phyloP scores from a whole-genome alignment of 352 stramenopile genomes.

The Phytophthora fragariaefolia region DNA sequence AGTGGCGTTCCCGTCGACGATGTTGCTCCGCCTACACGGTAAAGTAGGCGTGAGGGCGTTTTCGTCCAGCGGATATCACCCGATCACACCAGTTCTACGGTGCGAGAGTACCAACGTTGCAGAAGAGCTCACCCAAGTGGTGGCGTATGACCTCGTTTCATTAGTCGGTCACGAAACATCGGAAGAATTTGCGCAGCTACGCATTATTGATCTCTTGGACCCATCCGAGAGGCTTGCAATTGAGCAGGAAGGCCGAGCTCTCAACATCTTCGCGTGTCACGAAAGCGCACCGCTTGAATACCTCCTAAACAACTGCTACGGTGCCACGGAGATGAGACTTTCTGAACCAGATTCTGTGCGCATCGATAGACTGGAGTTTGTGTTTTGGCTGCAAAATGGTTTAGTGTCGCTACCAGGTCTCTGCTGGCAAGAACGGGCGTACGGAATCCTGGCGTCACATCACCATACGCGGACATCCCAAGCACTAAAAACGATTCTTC shows the following conservation, averaged over 20 bases:
- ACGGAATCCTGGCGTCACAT: constrained; percentile 50
- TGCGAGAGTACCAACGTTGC: constrained; percentile 28
- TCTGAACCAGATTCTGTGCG: constrained; percentile 2
- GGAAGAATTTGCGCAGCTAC: neutral
- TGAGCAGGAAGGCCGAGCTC: constrained; percentile 24
- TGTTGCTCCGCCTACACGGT: constrained; percentile 50
- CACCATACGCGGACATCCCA: constrained; percentile 17
- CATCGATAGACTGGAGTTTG: constrained; percentile 43
- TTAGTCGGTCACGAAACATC: neutral
- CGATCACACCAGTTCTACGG: constrained; percentile 52
- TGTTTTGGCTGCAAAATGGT: constrained; percentile 28
- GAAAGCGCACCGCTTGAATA: constrained; percentile 26
- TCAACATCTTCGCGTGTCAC: constrained; percentile 48
- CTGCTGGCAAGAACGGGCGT: constrained; percentile 45
- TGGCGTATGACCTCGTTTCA: constrained; percentile 36
- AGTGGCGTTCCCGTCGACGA: constrained; percentile 49
- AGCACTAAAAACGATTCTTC: constrained; percentile 33
- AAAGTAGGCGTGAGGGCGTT: constrained; percentile 44
- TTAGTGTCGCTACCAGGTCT: constrained; percentile 28
- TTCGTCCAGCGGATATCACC: constrained; percentile 51
- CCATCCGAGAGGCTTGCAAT: constrained; percentile 28
- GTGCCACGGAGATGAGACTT: neutral
- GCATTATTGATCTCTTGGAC: constrained; percentile 36
- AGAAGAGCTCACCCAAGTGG: constrained; percentile 13
- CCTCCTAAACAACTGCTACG: constrained; percentile 10